phyloP scores from a whole-genome alignment of 2,329 filamentous ascomycete species.

The Trichophyton equinum region DNA sequence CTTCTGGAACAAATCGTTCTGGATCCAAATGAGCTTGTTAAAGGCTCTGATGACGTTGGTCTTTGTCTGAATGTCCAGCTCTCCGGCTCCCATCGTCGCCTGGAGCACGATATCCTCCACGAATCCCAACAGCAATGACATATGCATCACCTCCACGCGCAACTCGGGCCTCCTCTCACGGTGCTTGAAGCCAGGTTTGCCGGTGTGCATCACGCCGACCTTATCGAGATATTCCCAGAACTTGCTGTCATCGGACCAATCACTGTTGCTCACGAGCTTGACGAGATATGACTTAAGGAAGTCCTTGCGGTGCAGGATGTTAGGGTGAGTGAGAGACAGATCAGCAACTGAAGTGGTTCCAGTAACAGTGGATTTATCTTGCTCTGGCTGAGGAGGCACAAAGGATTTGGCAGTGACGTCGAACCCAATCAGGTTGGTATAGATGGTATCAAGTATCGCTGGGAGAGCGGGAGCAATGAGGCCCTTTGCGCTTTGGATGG shows the following conservation, averaged over 20 bases:
- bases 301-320: constrained; percentile 21
- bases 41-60: constrained; percentile 18
- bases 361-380: constrained; percentile 5
- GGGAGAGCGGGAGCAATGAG: constrained; percentile 18
- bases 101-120: constrained; percentile 20
- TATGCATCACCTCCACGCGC: constrained; percentile 20
- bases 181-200: constrained; percentile 18
- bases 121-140: constrained; percentile 18
- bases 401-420: constrained; percentile 23
- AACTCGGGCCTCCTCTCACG: constrained; percentile 17
- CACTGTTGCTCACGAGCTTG: constrained; percentile 18
- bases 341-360: constrained; percentile 9
- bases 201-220: constrained; percentile 22
- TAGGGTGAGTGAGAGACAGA: constrained; percentile 18
- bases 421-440: constrained; percentile 20
- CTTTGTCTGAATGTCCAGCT: constrained; percentile 17
- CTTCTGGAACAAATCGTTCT: constrained; percentile 22
- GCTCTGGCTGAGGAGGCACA: constrained; percentile 17
- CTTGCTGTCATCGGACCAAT: constrained; percentile 20
- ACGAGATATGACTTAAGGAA: constrained; percentile 21
- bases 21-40: constrained; percentile 23
- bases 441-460: constrained; percentile 20
- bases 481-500: constrained; percentile 16
- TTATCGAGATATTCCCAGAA: constrained; percentile 22
- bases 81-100: constrained; percentile 18